phyloP scores from a whole-genome alignment of 768 basidiomycete species.

The Bullera alba region DNA sequence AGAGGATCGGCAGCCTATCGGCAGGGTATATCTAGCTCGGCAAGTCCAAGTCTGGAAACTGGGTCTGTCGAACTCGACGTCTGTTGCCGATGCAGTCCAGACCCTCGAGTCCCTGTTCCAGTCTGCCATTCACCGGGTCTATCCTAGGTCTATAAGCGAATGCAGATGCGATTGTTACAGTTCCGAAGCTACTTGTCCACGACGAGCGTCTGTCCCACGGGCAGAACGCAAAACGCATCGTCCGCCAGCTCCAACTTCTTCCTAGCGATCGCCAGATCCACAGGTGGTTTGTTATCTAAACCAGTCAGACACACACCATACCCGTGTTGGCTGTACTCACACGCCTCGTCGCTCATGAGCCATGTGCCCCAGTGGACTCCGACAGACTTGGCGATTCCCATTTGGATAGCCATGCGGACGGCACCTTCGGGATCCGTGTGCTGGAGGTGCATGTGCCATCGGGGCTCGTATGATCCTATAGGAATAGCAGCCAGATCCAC shows the following conservation, averaged over 20 bases:
- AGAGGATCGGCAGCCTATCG: too few species aligned
- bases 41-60: too few species aligned
- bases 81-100: too few species aligned
- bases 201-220: slow-evolving; percentile 28
- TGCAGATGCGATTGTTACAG: too few species aligned
- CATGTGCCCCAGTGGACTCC: slow-evolving; percentile 45
- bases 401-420: slow-evolving; percentile 35
- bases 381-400: slow-evolving; percentile 30
- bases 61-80: too few species aligned
- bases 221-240: slow-evolving; percentile 21
- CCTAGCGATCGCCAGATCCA: slow-evolving; percentile 29
- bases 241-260: slow-evolving; percentile 20
- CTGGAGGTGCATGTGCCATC: slow-evolving; percentile 42
- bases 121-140: too few species aligned
- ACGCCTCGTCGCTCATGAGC: slow-evolving; percentile 38
- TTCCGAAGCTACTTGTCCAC: slow-evolving; percentile 17
- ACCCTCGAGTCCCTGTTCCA: too few species aligned
- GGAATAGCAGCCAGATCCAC: slow-evolving; percentile 43
- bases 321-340: slow-evolving; percentile 15
- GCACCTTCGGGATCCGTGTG: slow-evolving; percentile 44
- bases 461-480: slow-evolving; percentile 43
- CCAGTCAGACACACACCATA: neutral
- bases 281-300: slow-evolving; percentile 33
- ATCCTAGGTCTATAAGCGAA: too few species aligned
- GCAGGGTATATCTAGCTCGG: too few species aligned